Conservation (phyloP, 768 basidiomycete genomes). For the Suillus brevipes region DNA sequence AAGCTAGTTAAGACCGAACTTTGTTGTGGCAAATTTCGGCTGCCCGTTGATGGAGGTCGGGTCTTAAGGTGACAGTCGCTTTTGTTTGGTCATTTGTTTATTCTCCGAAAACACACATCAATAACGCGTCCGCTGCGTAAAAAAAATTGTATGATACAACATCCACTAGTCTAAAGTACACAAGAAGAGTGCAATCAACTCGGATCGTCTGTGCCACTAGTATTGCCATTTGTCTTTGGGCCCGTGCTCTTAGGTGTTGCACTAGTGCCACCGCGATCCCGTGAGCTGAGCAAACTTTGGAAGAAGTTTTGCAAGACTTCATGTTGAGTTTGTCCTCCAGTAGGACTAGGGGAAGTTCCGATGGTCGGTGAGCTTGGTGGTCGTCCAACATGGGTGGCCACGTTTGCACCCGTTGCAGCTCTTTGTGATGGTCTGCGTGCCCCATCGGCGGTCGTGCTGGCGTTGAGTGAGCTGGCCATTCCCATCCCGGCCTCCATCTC, state of each 20-base stretch:
- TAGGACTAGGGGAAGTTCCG: slow-evolving; percentile 41
- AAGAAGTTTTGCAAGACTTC: slow-evolving; percentile 89
- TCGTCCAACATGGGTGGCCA: slow-evolving; percentile 31
- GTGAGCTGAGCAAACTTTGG: slow-evolving; percentile 73
- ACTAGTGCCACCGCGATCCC: slow-evolving; percentile 50
- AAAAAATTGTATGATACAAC: slow-evolving; percentile 8
- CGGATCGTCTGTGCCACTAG: slow-evolving; percentile 39
- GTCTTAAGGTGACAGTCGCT: slow-evolving; percentile 12
- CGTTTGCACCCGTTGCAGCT: slow-evolving; percentile 36
- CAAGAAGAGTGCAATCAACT: slow-evolving; percentile 21
- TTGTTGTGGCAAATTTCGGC: slow-evolving; percentile 11
- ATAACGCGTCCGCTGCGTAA: background rate
- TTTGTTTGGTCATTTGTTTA: slow-evolving; percentile 20
- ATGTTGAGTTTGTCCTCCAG: slow-evolving; percentile 68
- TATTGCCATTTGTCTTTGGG: slow-evolving; percentile 37
- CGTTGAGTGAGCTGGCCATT: slow-evolving; percentile 30
- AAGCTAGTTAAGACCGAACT: slow-evolving; percentile 2
- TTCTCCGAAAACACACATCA: slow-evolving; percentile 11
- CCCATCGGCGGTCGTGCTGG: slow-evolving; percentile 38
- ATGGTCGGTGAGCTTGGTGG: slow-evolving; percentile 42
- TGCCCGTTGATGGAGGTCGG: slow-evolving; percentile 10
- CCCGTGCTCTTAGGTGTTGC: slow-evolving; percentile 28
- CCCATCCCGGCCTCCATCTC: slow-evolving; percentile 78
- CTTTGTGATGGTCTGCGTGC: slow-evolving; percentile 33
- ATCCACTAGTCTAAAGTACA: background rate